Evolutionary conservation across 768 basidiomycete species (phyloP).

Genomic region (Xerocomus potaroensis): DNA sequence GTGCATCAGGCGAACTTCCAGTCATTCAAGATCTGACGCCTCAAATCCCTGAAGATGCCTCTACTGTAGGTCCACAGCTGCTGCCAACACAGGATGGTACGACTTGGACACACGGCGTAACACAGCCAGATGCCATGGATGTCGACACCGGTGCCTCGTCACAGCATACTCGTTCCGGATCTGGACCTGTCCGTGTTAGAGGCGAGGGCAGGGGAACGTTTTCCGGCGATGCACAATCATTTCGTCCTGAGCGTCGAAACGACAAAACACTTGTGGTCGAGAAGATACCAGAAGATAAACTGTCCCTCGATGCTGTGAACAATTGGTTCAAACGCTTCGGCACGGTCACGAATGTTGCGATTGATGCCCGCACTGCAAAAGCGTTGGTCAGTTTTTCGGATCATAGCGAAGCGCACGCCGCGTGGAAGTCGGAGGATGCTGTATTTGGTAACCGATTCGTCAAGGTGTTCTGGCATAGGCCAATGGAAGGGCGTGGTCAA

Average conservation of each 20-base stretch:
- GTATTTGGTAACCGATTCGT: slow-evolving; percentile 93
- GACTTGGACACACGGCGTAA: slow-evolving; percentile 19
- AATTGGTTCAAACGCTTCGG: slow-evolving; percentile 92
- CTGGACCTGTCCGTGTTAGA: slow-evolving; percentile 41
- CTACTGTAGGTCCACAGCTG: slow-evolving; percentile 19
- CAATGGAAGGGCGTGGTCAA: slow-evolving; percentile 87
- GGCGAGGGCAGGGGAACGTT: slow-evolving; percentile 56
- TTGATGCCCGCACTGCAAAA: slow-evolving; percentile 70
- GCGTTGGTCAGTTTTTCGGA: slow-evolving; percentile 84
- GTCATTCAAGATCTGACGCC: slow-evolving; percentile 85
- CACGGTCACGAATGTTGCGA: slow-evolving; percentile 86
- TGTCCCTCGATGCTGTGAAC: slow-evolving; percentile 74
- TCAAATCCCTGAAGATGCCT: slow-evolving; percentile 33
- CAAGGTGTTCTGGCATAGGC: slow-evolving; percentile 93
- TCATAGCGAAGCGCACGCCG: slow-evolving; percentile 80
- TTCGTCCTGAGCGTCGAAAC: slow-evolving; percentile 61
- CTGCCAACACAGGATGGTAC: slow-evolving; percentile 18
- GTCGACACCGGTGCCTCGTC: slow-evolving; percentile 31
- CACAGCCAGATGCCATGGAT: slow-evolving; percentile 23
- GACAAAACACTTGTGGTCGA: slow-evolving; percentile 89
- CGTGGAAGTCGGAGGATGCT: slow-evolving; percentile 93
- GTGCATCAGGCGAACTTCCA: slow-evolving; percentile 66
- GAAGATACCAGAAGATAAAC: slow-evolving; percentile 84
- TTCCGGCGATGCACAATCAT: slow-evolving; percentile 58
- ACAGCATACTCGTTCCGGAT: slow-evolving; percentile 19